Percentiles rank a stretch among this genome's conserved stretches.
These are phyloP conservation scores for Trifolium subterraneum DNA, from an alignment of 306 rosid genomes.

Conservation along the genomic window DNA sequence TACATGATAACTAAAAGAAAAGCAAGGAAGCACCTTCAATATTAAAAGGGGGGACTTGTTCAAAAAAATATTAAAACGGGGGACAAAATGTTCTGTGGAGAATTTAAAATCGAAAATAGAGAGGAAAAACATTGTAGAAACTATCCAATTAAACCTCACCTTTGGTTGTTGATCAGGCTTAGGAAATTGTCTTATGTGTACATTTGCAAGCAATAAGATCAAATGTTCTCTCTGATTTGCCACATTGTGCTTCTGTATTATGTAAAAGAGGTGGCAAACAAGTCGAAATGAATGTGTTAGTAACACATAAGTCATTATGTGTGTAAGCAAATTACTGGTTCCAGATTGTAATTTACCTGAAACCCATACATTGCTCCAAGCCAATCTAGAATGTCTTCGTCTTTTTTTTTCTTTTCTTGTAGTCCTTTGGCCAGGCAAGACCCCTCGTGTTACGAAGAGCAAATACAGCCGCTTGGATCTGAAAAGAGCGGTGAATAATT, in stretches of 20 bases:
- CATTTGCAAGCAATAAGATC: constrained; percentile 91
- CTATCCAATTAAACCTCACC: constrained; percentile 55
- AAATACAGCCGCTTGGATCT: constrained; percentile 92
- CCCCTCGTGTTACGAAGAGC: constrained; percentile 98
- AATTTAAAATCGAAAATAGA: constrained; percentile 2
- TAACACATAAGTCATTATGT: not conserved
- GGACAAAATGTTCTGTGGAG: not conserved
- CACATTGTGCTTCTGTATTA: constrained; percentile 83
- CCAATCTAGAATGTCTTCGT: constrained; percentile 97
- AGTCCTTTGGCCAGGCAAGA: constrained; percentile 90
- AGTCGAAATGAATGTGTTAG: constrained; percentile 24
- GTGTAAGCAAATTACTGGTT: constrained; percentile 26
- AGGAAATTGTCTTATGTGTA: constrained; percentile 93
- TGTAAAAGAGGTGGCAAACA: constrained; percentile 25
- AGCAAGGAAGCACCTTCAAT: not conserved
- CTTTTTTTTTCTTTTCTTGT: constrained; percentile 81
- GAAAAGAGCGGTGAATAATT: constrained; percentile 34
- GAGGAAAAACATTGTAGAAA: not conserved
- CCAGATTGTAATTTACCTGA: constrained; percentile 64
- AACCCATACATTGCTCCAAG: constrained; percentile 96
- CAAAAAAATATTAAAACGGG: too few relatives aligned
- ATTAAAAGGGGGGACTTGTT: not conserved
- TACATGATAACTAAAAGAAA: not conserved
- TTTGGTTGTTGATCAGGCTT: constrained; percentile 98
- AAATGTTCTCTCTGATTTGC: constrained; percentile 98